A percentile compares a stretch with the other conserved stretches of the same genome.
Conservation (phyloP, 1,284 basidiomycete genomes). For the Puccinia horiana region DNA sequence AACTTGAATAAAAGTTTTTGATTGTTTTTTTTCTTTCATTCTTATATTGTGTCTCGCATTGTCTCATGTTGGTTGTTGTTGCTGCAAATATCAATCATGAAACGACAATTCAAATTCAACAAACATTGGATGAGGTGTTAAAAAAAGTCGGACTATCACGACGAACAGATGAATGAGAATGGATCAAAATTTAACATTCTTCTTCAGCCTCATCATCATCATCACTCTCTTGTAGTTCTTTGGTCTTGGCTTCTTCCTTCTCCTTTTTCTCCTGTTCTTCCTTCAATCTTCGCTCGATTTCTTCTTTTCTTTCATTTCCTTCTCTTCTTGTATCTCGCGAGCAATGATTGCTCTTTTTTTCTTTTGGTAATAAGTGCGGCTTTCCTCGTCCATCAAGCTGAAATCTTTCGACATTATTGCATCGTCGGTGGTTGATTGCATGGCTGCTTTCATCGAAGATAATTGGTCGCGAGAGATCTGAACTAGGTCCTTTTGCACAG, state of each 20-base stretch:
- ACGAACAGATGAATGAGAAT: too few species aligned
- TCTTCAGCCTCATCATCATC: neutral
- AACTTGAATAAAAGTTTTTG: neutral
- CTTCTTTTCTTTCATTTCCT: neutral
- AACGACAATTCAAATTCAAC: too few species aligned
- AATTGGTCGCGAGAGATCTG: neutral
- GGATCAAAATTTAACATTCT: too few species aligned
- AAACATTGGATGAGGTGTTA: too few species aligned
- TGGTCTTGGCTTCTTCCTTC: neutral
- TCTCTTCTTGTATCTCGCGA: conserved; percentile 1
- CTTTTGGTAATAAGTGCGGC: neutral
- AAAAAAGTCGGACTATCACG: too few species aligned
- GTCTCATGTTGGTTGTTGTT: too few species aligned
- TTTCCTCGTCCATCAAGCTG: neutral
- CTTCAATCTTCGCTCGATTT: neutral
- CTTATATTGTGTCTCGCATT: neutral
- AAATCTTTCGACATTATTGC: neutral
- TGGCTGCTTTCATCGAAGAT: neutral
- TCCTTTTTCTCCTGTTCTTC: neutral
- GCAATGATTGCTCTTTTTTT: conserved; percentile 2
- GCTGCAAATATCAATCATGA: too few species aligned
- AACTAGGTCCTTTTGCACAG: neutral
- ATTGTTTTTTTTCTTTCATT: neutral
- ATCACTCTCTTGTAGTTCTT: neutral
- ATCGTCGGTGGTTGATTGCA: neutral